Conservation (phyloP, 768 basidiomycete species). For the Ramaria sp. region DNA sequence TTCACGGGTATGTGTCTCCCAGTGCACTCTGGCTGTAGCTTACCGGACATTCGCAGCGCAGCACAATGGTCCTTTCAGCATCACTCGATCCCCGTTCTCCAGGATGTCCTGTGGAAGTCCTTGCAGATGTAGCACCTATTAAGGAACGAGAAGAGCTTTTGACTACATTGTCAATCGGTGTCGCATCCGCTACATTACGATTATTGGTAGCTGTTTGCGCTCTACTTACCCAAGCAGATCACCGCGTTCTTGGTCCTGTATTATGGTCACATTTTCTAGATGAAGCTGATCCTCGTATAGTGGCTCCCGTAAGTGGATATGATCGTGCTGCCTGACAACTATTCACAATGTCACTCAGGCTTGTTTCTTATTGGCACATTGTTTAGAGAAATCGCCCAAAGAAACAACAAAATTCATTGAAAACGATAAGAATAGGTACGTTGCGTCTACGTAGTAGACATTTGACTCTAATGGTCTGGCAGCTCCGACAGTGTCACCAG, state of each 20-base stretch:
- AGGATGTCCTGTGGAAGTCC: neutral
- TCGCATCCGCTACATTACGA: slow-evolving; percentile 22
- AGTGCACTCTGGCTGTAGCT: neutral
- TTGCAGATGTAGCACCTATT: neutral
- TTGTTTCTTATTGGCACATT: slow-evolving; percentile 62
- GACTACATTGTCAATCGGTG: neutral
- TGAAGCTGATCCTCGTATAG: slow-evolving; percentile 24
- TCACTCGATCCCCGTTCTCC: neutral
- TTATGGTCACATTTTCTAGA: slow-evolving; percentile 48
- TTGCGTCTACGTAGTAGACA: neutral
- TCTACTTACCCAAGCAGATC: slow-evolving; percentile 38
- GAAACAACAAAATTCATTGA: slow-evolving; percentile 41
- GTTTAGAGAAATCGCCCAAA: slow-evolving; percentile 47
- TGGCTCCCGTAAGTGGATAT: slow-evolving; percentile 36
- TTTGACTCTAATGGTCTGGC: slow-evolving; percentile 1
- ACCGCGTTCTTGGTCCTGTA: slow-evolving; percentile 36
- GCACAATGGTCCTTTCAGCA: neutral
- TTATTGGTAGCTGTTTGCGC: slow-evolving; percentile 55
- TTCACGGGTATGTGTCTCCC: slow-evolving; percentile 1
- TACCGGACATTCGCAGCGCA: neutral
- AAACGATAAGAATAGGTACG: slow-evolving; percentile 46
- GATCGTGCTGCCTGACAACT: neutral
- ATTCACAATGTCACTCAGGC: slow-evolving; percentile 18
- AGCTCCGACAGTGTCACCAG: slow-evolving; percentile 41
- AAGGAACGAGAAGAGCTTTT: neutral